Evolutionary conservation across 106 monocot species (phyloP).

Genomic region (Ottelia alismoides): DNA sequence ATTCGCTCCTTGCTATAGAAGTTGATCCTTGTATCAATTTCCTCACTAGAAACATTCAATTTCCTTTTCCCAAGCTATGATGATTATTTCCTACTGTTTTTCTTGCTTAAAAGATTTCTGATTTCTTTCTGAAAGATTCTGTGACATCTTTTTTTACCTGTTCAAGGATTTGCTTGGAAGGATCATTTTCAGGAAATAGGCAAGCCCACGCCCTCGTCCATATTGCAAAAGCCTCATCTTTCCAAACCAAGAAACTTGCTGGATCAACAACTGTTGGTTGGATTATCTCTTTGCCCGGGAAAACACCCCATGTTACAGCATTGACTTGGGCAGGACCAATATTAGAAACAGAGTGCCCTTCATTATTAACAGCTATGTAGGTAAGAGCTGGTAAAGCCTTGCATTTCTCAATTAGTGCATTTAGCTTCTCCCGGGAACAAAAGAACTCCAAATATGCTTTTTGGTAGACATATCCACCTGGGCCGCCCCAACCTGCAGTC

Average conservation of each 20-base stretch:
- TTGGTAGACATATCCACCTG: conserved; percentile 85
- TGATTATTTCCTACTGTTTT: too few relatives aligned
- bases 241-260: conserved; percentile 81
- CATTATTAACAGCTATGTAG: conserved; percentile 67
- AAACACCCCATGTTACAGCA: conserved; percentile 97
- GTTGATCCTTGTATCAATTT: too few relatives aligned
- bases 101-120: too few relatives aligned
- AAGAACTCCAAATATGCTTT: conserved; percentile 94
- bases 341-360: conserved; percentile 51
- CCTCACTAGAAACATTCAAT: too few relatives aligned
- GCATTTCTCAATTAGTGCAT: conserved; percentile 51
- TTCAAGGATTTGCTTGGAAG: conserved; percentile 53
- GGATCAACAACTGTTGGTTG: conserved; percentile 89
- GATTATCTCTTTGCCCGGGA: conserved; percentile 84
- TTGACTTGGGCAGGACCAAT: conserved; percentile 53
- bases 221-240: conserved; percentile 88
- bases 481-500: conserved; percentile 78
- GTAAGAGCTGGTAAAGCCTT: conserved; percentile 51
- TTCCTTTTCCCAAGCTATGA: too few relatives aligned
- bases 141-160: too few relatives aligned
- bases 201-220: conserved; percentile 68
- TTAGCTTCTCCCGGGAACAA: conserved; percentile 63
- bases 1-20: too few relatives aligned
- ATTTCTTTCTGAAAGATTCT: too few relatives aligned
- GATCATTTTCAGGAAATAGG: conserved; percentile 68